Evolutionary conservation across 2,329 filamentous ascomycete species (phyloP), one percentile per base, ranked within the genome.

Genomic region (Colletotrichum ledebouriae): DNA sequence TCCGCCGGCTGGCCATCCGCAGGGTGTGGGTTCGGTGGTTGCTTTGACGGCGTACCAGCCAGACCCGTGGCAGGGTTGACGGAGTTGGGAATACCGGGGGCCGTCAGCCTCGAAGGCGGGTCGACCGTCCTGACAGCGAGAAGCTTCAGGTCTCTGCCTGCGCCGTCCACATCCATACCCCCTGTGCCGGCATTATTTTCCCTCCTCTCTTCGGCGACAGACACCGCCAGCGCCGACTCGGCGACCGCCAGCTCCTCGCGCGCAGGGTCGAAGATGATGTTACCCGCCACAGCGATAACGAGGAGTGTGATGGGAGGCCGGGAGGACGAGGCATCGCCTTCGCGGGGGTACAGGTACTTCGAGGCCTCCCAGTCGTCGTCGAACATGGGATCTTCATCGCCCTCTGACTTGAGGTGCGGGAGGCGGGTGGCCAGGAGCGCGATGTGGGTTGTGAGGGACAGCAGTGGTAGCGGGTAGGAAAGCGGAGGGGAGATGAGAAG

Each of bases 281-380:
- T 98, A 67, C 91, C 86, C 66, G 92, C 93, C 0, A 97, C 91
- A 3, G 92, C 89, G 78, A 97, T 92, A 63, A 98, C 94, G 11
- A 99, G 90, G 20, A 99, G 86, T 3, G 95, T 98, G 63, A 99
- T 88, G 0, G 96, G 94, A 4, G 96, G 96, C 56, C 90, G 87
- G 11, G 83, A 77, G 0, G 74, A 74, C 4, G 68, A 47, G 17
- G 73, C 74, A 59, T 66, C 74, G 39, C 73, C 75, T 13, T 79
- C 76, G 67, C 85, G 86, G 1, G 90, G 87, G 81, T 97, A 99
- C 34, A 99, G 83, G 65, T 89, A 90, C 17, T 89, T 86, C 1
- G 94, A 90, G 15, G 92, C 92, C 71, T 92, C 93, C 96, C 96
- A 99, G 82, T 99, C 96, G 81, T 99, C 96, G 82, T 98, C 92